Percentiles rank a stretch among this genome's conserved stretches.
phyloP scores from a whole-genome alignment of 2,329 filamentous ascomycete genomes.

The Ilyonectria robusta region DNA sequence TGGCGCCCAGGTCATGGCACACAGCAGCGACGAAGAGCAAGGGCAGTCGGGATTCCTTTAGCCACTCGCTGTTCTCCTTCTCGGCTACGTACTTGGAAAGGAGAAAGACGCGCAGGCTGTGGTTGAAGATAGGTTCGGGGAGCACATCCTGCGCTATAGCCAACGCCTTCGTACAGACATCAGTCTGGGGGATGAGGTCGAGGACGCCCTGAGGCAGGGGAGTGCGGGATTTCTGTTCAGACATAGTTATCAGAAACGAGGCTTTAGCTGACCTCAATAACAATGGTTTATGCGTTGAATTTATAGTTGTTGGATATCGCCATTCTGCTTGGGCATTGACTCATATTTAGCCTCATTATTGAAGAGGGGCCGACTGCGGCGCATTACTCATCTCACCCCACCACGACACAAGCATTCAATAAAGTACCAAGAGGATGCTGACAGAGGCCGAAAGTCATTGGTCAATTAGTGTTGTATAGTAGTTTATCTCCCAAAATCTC shows the following conservation, averaged over 20 bases:
- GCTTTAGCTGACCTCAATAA: not conserved
- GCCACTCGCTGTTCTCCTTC: constrained; percentile 35
- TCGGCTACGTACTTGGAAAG: constrained; percentile 43
- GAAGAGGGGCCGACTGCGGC: not conserved
- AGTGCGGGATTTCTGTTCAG: not conserved
- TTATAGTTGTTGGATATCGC: not conserved
- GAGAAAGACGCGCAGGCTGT: constrained; percentile 49
- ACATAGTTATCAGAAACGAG: not conserved
- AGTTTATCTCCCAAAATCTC: not conserved
- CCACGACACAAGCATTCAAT: not conserved
- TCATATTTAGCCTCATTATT: not conserved
- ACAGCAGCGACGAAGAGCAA: constrained; percentile 54
- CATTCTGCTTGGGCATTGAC: not conserved
- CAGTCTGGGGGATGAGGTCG: constrained; percentile 31
- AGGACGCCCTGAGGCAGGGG: constrained; percentile 8
- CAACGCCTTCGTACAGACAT: constrained; percentile 37
- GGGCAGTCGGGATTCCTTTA: constrained; percentile 15
- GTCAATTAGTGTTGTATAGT: not conserved
- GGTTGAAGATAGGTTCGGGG: constrained; percentile 49
- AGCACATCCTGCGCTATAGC: constrained; percentile 35
- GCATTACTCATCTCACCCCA: constrained; percentile 7
- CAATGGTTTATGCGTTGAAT: not conserved
- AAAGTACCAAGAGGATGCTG: no score
- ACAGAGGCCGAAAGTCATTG: not conserved
- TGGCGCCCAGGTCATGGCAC: constrained; percentile 54